Base-by-base conservation (phyloP, 2,329 filamentous ascomycete genomes). In the Rachicladosporium sp. region DNA sequence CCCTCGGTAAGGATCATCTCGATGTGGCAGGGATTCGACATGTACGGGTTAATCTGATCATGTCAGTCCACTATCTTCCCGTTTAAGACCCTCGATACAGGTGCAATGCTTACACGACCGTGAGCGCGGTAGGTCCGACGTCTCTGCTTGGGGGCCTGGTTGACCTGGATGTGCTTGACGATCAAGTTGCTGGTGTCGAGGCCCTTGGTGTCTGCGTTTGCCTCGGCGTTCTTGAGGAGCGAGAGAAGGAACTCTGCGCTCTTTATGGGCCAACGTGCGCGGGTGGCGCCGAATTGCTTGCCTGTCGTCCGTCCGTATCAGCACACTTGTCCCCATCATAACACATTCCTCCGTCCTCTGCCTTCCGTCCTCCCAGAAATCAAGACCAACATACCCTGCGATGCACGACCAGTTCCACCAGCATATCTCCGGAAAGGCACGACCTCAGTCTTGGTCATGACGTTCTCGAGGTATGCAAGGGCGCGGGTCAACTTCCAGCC, bases 1-100 rank as follows among this genome's bases (percentile, higher is more conserved):
- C 76, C 87, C 79, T 98, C 93, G 64, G 89, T 94, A 59, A 98
- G 80, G 79, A 98, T 98, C 62, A 98, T 76, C 77, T 98, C 93
- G 70, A 98, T 94, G 82, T 98, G 91, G 84, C 89, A 98, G 58
- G 91, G 91, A 81, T 93, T 93, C 58, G 88, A 95, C 93, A 98
- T 96, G 80, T 96, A 98, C 51, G 91, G 91, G 82, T 98, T 98
- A 76, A 98, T 98, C n/a, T n/a, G n/a, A n/a, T n/a, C n/a, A n/a
- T n/a, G n/a, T n/a, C n/a, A n/a, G n/a, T n/a, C n/a, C n/a, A n/a
- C n/a, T n/a, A n/a, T n/a, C n/a, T n/a, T n/a, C n/a, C n/a, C n/a
- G n/a, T n/a, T n/a, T n/a, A n/a, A n/a, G n/a, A n/a, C n/a, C n/a
- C n/a, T n/a, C n/a, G n/a, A n/a, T n/a, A n/a, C n/a, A n/a, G n/a